Evolutionary conservation across 257 asterid genomes (phyloP), one percentile per base, ranked within the genome.

Genomic region (Schizonepeta tenuifolia): DNA sequence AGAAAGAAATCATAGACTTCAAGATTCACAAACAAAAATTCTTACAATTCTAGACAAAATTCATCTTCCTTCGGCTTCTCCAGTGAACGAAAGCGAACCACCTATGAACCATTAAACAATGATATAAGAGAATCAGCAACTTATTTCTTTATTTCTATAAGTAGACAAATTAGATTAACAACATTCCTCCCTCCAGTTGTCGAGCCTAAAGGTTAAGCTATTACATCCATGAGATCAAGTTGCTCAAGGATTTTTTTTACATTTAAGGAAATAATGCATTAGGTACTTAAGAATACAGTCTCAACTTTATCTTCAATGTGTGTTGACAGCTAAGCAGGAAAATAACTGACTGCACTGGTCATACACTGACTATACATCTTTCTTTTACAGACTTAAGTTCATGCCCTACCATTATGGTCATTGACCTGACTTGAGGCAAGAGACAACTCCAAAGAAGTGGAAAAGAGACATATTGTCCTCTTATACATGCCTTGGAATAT

Each of bases 11-110:
- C 49, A 64, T 56, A 55, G 28, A 57, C 13, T 47, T 51, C 22
- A 60, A 73, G 46, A 36, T 22, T 69, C 22, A 65, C 53, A 57
- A 68, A 57, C 53, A 14, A 60, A 44, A 55, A 80, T 58, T 70
- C 97, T 68, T 82, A 90, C 97, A 91, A 65, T 81, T 91, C 97
- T 67, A 91, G 89, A 77, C 77, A 88, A 77, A 89, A 91, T 71
- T 91, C 97, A 28, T 90, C 97, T 65, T 90, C 97, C 96, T 87
- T 90, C 24, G 96, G 90, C 81, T 82, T 88, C 83, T 91, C 97
- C 80, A 91, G 72, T 15, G 88, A 78, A 36, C 96, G 97, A 64
- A 91, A 91, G 24, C 83, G 94, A 71, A 91, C 96, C 74, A 89
- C 85, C 97, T 90, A 80, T 17, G 69, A 76, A 65, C 41, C 76